phyloP scores from a whole-genome alignment of 2,329 filamentous ascomycete species.

The Xylaria sp. region DNA sequence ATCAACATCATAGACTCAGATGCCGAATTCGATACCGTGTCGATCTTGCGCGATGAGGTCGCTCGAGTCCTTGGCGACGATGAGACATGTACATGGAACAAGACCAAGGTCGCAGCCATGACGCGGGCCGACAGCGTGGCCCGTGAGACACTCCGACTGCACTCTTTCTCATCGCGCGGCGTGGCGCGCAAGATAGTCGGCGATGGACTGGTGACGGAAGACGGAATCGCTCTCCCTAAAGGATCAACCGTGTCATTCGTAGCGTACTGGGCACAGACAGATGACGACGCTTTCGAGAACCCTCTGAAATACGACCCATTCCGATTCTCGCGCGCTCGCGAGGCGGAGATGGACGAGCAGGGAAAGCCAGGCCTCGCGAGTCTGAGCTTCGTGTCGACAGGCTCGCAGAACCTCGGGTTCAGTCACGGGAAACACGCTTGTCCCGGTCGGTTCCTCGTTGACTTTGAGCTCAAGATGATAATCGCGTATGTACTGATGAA shows the following conservation, averaged over 20 bases:
- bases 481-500: constrained; percentile 44
- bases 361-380: constrained; percentile 38
- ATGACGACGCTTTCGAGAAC: constrained; percentile 50
- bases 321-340: constrained; percentile 53
- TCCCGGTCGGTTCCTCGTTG: constrained; percentile 55
- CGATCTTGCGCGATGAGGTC: constrained; percentile 54
- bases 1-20: constrained; percentile 57
- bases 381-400: constrained; percentile 52
- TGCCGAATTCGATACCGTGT: constrained; percentile 52
- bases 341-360: constrained; percentile 41
- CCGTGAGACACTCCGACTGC: constrained; percentile 56
- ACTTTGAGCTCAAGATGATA: constrained; percentile 54
- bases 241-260: constrained; percentile 52
- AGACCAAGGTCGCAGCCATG: constrained; percentile 53
- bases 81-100: constrained; percentile 52
- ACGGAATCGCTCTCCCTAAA: constrained; percentile 49
- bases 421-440: constrained; percentile 56
- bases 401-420: constrained; percentile 49
- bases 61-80: constrained; percentile 44
- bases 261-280: constrained; percentile 47
- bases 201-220: constrained; percentile 48
- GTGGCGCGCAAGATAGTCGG: constrained; percentile 48
- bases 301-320: constrained; percentile 55
- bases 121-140: constrained; percentile 55
- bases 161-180: constrained; percentile 49